phyloP scores from a whole-genome alignment of 768 basidiomycete genomes.

The Ramaria sp. region DNA sequence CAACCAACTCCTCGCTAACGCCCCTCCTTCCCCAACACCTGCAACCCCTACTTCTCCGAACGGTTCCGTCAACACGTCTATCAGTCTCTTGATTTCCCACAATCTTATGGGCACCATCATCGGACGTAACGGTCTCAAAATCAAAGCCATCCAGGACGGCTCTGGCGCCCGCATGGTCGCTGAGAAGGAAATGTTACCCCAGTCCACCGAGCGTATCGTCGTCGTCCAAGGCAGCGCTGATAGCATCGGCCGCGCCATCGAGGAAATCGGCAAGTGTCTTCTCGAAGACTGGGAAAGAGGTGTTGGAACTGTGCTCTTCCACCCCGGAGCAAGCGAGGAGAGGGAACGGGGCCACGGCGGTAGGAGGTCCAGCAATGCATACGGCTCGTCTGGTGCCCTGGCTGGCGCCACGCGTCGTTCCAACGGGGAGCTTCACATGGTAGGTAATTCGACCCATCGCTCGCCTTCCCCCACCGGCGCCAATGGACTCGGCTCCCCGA shows the following conservation, averaged over 20 bases:
- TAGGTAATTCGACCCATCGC: not conserved
- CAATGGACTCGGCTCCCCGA: constrained; percentile 15
- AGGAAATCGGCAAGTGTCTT: constrained; percentile 92
- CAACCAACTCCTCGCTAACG: constrained; percentile 70
- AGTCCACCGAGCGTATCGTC: constrained; percentile 97
- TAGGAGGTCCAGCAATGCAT: constrained; percentile 41
- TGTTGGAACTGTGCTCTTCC: constrained; percentile 88
- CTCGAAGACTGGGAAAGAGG: constrained; percentile 96
- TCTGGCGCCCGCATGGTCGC: constrained; percentile 98
- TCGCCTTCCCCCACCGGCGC: constrained; percentile 13
- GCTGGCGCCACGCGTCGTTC: constrained; percentile 47
- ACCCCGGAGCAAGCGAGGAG: constrained; percentile 81
- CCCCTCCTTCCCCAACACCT: constrained; percentile 63
- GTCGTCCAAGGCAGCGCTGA: constrained; percentile 94
- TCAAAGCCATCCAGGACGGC: constrained; percentile 95
- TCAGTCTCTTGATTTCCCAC: constrained; percentile 96
- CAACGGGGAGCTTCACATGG: constrained; percentile 40
- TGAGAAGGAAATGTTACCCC: constrained; percentile 97
- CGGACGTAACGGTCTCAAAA: constrained; percentile 91
- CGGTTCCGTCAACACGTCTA: constrained; percentile 58
- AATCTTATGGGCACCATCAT: constrained; percentile 99
- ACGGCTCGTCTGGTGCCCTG: constrained; percentile 24
- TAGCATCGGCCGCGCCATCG: constrained; percentile 84
- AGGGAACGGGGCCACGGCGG: constrained; percentile 33
- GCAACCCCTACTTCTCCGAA: constrained; percentile 60